Percentiles rank a stretch among this genome's conserved stretches.
phyloP scores from a whole-genome alignment of 768 basidiomycete species.

The Russula lepida region DNA sequence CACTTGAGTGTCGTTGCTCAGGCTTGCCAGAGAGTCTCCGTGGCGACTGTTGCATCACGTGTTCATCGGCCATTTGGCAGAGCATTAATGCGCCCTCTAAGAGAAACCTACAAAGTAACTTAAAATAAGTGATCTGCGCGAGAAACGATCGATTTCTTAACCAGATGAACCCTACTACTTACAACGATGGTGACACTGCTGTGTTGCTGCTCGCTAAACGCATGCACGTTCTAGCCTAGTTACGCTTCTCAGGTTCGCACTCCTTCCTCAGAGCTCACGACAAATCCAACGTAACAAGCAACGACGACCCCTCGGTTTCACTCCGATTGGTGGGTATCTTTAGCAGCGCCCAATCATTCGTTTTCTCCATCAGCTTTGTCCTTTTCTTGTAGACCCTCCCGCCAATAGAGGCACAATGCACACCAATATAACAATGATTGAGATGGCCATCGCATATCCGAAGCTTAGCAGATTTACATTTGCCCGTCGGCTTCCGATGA shows the following conservation, averaged over 20 bases:
- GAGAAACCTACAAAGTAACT: background rate
- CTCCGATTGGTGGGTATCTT: background rate
- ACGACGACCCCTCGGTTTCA: background rate
- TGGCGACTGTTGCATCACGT: slow-evolving; percentile 15
- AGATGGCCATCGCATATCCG: background rate
- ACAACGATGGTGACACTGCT: background rate
- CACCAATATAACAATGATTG: background rate
- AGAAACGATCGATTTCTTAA: background rate
- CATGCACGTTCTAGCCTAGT: background rate
- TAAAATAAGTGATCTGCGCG: background rate
- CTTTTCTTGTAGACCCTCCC: background rate
- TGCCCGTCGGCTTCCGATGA: background rate
- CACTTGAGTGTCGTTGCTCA: background rate
- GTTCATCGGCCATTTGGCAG: background rate
- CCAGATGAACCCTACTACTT: background rate
- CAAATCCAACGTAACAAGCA: background rate
- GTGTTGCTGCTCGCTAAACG: background rate
- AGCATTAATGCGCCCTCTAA: background rate
- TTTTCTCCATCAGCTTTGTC: background rate
- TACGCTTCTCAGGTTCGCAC: background rate
- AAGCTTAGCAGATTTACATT: background rate
- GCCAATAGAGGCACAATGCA: background rate
- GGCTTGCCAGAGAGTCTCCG: slow-evolving; percentile 6
- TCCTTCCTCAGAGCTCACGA: background rate
- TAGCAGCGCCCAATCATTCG: background rate